Conservation (phyloP, 2,329 filamentous ascomycete species). For the Whalleya microplaca region DNA sequence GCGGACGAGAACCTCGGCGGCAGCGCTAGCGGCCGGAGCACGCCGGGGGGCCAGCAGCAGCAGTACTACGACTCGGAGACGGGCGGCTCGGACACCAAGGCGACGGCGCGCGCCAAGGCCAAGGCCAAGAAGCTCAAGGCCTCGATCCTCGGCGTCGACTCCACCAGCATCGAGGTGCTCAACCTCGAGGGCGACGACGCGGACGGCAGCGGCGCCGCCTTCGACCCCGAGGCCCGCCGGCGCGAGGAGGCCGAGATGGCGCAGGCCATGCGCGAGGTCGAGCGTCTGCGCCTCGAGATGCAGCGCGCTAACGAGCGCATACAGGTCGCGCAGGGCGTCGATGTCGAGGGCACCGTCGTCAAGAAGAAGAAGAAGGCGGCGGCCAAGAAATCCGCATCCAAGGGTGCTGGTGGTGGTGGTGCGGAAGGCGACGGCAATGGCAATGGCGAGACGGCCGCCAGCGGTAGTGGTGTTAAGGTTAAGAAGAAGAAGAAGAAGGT, state of each 20-base stretch:
- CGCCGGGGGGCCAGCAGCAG: too few relatives aligned
- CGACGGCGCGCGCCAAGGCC: too few relatives aligned
- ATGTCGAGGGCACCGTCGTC: conserved; percentile 67
- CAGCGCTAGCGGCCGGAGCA: conserved; percentile 52
- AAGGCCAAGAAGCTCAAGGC: conserved; percentile 61
- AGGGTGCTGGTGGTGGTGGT: conserved; percentile 30
- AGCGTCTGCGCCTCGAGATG: conserved; percentile 86
- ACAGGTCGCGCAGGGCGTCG: conserved; percentile 69
- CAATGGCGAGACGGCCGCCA: conserved; percentile 17
- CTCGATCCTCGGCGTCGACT: conserved; percentile 80
- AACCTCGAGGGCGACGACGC: conserved; percentile 62
- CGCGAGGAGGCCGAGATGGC: conserved; percentile 88
- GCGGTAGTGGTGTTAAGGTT: conserved; percentile 44
- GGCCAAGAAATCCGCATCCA: conserved; percentile 24
- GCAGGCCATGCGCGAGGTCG: conserved; percentile 85
- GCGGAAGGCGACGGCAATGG: conserved; percentile 15
- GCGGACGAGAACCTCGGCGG: conserved; percentile 72
- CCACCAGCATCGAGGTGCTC: conserved; percentile 75
- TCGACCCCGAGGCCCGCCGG: conserved; percentile 68
- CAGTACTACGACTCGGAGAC: conserved; percentile 62
- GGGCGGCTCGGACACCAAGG: conserved; percentile 53
- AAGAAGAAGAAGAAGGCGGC: conserved; percentile 64
- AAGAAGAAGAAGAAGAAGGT: conserved; percentile 58
- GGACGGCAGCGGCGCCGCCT: conserved; percentile 32
- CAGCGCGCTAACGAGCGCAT: conserved; percentile 78